Evolutionary conservation across 2,329 filamentous ascomycete species (phyloP).

Genomic region (Fusarium sp.): DNA sequence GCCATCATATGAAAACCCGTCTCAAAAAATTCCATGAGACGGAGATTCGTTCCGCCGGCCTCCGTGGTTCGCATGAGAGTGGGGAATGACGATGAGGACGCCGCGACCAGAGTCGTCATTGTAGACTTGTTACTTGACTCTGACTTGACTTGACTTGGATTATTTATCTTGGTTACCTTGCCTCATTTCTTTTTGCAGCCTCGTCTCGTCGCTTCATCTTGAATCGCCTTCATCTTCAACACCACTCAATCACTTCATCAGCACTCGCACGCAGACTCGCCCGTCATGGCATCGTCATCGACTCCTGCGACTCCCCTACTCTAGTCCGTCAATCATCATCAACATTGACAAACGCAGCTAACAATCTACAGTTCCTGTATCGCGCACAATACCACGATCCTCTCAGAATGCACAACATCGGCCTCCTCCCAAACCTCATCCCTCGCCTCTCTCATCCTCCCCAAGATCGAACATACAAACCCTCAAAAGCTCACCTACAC

Average conservation of each 20-base stretch:
- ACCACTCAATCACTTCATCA: background rate
- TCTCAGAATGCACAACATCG: constrained; percentile 90
- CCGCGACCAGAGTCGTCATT: constrained; percentile 33
- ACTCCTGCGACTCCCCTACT: constrained; percentile 73
- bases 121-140: constrained; percentile 10
- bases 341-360: background rate
- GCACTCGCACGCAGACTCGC: background rate
- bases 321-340: constrained; percentile 64
- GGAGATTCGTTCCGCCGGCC: constrained; percentile 35
- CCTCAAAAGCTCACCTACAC: constrained; percentile 94
- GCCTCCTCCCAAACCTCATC: constrained; percentile 84
- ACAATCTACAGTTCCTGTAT: constrained; percentile 78
- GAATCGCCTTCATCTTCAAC: background rate
- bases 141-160: background rate
- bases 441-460: constrained; percentile 91
- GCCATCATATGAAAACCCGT: constrained; percentile 21
- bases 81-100: constrained; percentile 40
- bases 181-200: constrained; percentile 1
- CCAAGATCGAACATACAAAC: constrained; percentile 84
- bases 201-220: background rate
- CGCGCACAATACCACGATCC: constrained; percentile 90
- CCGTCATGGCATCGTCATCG: constrained; percentile 75
- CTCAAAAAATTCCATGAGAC: constrained; percentile 36
- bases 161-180: background rate
- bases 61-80: constrained; percentile 16